Evolutionary conservation across 2,329 filamentous ascomycete species (phyloP), one percentile per base, ranked within the genome.

Genomic region (Monilinia fructicola): DNA sequence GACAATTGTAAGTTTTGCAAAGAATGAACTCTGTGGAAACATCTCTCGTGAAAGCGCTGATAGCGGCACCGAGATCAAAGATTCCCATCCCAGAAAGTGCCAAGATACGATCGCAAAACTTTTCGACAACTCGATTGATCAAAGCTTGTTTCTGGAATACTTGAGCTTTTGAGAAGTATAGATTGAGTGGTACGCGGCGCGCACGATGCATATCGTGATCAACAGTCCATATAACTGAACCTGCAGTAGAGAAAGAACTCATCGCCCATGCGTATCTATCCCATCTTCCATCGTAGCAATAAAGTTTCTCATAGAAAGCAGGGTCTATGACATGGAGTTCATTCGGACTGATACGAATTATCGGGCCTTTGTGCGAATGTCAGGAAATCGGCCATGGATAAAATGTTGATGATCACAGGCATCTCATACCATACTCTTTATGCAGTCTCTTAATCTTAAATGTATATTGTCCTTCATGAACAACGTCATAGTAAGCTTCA

Each of bases 291-390:
- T 65, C 31, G 40, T 61, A 65, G 71, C 70, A 44, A 72, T 72
- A 44, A 21, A 70, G 54, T 28, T 56, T 44, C 42, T 73, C 69
- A 50, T 72, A 73, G 56, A 71, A 68, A 9, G 59, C 67, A 1
- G 74, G 73, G 63, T 76, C 73, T 52, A 54, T 67, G 35, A 76
- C 67, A 38, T 74, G 72, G n/a, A 76, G 54, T 61, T 76, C 72
- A 44, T 74, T 68, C 9, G 75, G 75, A 50, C 66, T 70, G 56
- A 76, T 75, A n/a, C 73, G 72, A 58, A 75, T 64, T 23, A 76
- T 70, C 26, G 74, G 71, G 35, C 72, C 71, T 73, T 26, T 21
- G 35, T 1, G 44, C 1, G 54, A 40, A 44, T 63, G 4, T 50
- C 1, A 60, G 31, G 4, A 31, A 11, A 53, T 40, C 26, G 40